Conservation (phyloP, 2,329 filamentous ascomycete species). For the Penicillium olsonii region DNA sequence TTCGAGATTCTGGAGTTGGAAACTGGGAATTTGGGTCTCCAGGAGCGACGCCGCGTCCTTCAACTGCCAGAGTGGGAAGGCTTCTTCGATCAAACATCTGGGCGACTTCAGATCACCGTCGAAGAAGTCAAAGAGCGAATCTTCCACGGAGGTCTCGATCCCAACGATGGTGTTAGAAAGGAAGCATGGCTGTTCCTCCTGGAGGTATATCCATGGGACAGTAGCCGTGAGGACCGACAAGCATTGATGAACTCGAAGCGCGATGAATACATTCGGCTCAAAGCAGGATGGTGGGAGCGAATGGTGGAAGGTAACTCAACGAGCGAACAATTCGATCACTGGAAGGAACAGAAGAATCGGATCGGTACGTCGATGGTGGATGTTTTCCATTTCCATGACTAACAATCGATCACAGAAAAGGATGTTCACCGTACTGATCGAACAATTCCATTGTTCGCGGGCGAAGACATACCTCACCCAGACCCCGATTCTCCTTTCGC, state of each 20-base stretch:
- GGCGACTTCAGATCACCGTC: constrained; percentile 73
- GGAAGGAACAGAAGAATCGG: constrained; percentile 88
- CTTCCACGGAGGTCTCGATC: constrained; percentile 88
- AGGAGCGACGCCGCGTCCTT: constrained; percentile 75
- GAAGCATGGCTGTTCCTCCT: constrained; percentile 95
- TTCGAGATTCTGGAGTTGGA: constrained; percentile 90
- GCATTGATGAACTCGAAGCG: constrained; percentile 80
- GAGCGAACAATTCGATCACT: constrained; percentile 86
- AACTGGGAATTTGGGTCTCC: constrained; percentile 69
- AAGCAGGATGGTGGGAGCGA: constrained; percentile 94
- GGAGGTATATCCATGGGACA: constrained; percentile 91
- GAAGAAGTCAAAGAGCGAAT: constrained; percentile 97
- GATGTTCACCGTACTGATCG: constrained; percentile 97
- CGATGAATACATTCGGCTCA: constrained; percentile 91
- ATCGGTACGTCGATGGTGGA: constrained; percentile 71
- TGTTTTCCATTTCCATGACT: constrained; percentile 19
- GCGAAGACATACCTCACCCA: constrained; percentile 94
- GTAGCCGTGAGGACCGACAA: constrained; percentile 79
- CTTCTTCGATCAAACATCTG: constrained; percentile 78
- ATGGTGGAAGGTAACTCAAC: constrained; percentile 80
- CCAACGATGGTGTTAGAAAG: constrained; percentile 89
- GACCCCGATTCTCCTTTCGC: constrained; percentile 95
- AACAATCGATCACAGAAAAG: constrained; percentile 70
- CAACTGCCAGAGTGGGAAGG: constrained; percentile 84
- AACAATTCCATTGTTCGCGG: constrained; percentile 89